Conservation (phyloP, 495 filamentous ascomycete species). For the Penicillium subrubescens region DNA sequence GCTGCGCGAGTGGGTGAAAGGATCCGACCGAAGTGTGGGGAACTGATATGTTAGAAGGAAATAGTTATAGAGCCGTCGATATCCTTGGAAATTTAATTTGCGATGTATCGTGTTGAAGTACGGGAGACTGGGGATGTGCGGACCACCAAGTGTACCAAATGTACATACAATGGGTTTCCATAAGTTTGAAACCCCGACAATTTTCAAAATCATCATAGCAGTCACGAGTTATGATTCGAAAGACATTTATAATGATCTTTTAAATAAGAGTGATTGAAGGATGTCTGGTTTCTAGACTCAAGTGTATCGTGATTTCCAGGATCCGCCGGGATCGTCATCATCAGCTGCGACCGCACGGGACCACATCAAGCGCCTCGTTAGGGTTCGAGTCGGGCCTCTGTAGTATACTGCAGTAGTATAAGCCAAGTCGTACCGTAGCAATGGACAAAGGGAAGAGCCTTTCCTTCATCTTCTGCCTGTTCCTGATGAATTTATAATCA, state of each 20-base stretch:
- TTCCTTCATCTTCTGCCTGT: neutral
- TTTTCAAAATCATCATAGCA: too few species aligned
- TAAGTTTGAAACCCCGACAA: too few species aligned
- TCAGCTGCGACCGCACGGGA: conserved; percentile 8
- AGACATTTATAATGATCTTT: too few species aligned
- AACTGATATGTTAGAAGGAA: neutral
- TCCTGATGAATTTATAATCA: conserved; percentile 3
- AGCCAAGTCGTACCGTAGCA: neutral
- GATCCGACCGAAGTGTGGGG: conserved; percentile 15
- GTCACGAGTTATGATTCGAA: too few species aligned
- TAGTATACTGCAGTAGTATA: neutral
- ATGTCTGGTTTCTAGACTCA: too few species aligned
- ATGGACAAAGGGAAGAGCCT: neutral
- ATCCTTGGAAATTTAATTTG: neutral
- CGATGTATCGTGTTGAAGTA: neutral
- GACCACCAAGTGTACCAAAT: neutral
- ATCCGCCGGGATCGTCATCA: neutral
- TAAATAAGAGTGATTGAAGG: too few species aligned
- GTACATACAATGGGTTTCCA: too few species aligned
- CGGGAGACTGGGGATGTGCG: neutral
- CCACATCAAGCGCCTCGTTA: conserved; percentile 2
- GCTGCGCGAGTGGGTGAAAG: conserved; percentile 81
- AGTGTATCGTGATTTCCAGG: neutral
- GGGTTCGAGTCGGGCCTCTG: neutral
- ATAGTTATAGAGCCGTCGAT: neutral